Base-by-base conservation (phyloP, 495 filamentous ascomycete species). In the Aspergillus indologenus region DNA sequence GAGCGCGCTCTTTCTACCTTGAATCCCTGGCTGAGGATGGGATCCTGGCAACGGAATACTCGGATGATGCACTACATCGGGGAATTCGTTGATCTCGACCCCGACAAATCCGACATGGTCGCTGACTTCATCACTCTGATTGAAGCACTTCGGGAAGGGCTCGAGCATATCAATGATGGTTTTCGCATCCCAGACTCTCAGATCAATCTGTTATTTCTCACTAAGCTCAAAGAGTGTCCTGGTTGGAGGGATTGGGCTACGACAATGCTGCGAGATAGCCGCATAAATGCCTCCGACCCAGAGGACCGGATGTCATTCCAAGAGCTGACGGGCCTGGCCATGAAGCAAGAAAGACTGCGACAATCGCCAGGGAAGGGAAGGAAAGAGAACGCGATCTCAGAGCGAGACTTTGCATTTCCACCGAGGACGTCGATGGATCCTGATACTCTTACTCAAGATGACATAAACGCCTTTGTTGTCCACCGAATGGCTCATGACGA, bases 1-100 rank as follows among this genome's bases (percentile, higher is more conserved):
- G 6, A 14, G 34, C 22, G 21, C 21, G 48, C 46, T 54, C 12
- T 8, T 48, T 42, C 44, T 42, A 1, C 14, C 2, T 49, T 40
- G 1, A 15, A 31, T 46, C 21, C n/a, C 20, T 47, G 19, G 45
- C 26, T 44, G 54, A 56, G 45, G 14, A 70, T 72, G 70, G 62
- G 67, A 17, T 20, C 57, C 47, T 66, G 67, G 64, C 65, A 70
- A 40, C 66, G 64, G 2, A 70, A 64, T 53, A 61, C 65, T 31
- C 70, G 67, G 14, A 63, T 68, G 56, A 66, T 72, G 43, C 70
- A 70, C 49, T 63, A 70, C 29, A 60, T 72, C 46, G 59, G 66
- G 46, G 70, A 72, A 60, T 66, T 70, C 46, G 56, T 72, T 14
- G 68, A 72, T 29, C 56, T 72, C 29, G 70, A 72, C 54, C 63